Evolutionary conservation across 1,284 basidiomycete genomes (phyloP), one percentile per base, ranked within the genome.

Genomic region (Ceratobasidium sp.): DNA sequence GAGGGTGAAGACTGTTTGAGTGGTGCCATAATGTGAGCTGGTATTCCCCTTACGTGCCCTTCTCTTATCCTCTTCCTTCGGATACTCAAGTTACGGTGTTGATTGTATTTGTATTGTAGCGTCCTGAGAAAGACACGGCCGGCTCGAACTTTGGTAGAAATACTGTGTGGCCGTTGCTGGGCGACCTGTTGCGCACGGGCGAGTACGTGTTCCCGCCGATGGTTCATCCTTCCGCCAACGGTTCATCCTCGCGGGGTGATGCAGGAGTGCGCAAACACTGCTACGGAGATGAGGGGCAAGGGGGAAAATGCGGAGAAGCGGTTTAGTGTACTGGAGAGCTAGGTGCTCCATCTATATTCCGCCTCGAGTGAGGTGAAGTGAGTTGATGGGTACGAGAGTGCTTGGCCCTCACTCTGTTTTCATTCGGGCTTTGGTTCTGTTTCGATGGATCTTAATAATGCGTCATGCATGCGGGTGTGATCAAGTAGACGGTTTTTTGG

Each of bases 91-190:
- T 29, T 17, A 17, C n/a, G 7, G n/a, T n/a, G n/a, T n/a, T n/a
- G n/a, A n/a, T n/a, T n/a, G n/a, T n/a, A n/a, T n/a, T n/a, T n/a
- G n/a, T n/a, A n/a, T n/a, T n/a, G n/a, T n/a, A n/a, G n/a, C n/a
- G n/a, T n/a, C n/a, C n/a, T 44, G 66, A 54, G 22, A 69, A 69
- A 31, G 66, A 69, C 50, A 45, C 48, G 4, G 29, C 53, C 27
- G 17, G 51, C 19, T 53, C 36, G 7, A 24, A 17, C 14, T 69
- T 69, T 57, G 66, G 66, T 27, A 53, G 53, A 1, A 54, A 69
- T 19, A 56, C 47, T 9, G 59, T 69, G 66, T 69, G 66, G 66
- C 66, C 66, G 6, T 44, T 69, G 24, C 48, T 69, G n/a, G 54
- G 66, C 15, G 53, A 69, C 27, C 31, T 69, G 41, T 33, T 69